Conservation (phyloP, 495 filamentous ascomycete genomes). For the Letharia columbiana region DNA sequence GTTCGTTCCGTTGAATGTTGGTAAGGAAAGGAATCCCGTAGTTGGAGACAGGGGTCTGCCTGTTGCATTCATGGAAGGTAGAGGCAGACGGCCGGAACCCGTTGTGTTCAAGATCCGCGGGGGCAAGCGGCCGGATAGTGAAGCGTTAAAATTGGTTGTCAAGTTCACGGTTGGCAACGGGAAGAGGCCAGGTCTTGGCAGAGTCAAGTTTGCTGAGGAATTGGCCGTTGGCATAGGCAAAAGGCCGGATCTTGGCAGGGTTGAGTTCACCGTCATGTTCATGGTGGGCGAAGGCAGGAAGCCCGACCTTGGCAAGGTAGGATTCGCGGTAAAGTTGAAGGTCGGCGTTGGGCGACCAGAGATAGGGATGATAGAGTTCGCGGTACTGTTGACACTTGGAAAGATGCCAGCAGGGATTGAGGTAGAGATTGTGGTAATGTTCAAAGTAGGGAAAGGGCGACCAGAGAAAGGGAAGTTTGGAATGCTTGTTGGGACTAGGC, state of each 20-base stretch:
- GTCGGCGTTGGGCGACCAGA: background rate
- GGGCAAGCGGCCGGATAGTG: background rate
- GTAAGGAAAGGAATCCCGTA: background rate
- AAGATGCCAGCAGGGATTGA: background rate
- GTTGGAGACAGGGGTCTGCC: background rate
- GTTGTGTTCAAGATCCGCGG: background rate
- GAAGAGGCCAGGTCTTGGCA: background rate
- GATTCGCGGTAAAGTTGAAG: background rate
- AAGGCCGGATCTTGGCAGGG: background rate
- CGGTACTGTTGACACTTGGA: background rate
- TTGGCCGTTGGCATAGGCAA: background rate
- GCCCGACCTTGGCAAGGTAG: background rate
- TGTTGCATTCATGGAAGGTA: background rate
- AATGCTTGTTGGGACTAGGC: background rate
- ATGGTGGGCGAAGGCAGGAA: background rate
- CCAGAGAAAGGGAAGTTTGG: background rate
- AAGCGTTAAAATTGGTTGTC: background rate
- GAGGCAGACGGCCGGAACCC: slow-evolving; percentile 1
- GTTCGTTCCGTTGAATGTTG: background rate
- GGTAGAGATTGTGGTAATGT: background rate
- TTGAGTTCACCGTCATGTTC: background rate
- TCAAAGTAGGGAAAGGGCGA: background rate
- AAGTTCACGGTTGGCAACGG: background rate
- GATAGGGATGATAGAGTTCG: background rate
- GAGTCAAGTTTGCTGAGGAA: background rate